phyloP scores from a whole-genome alignment of 2,329 filamentous ascomycete genomes.

The Nigrospora osmanthi region DNA sequence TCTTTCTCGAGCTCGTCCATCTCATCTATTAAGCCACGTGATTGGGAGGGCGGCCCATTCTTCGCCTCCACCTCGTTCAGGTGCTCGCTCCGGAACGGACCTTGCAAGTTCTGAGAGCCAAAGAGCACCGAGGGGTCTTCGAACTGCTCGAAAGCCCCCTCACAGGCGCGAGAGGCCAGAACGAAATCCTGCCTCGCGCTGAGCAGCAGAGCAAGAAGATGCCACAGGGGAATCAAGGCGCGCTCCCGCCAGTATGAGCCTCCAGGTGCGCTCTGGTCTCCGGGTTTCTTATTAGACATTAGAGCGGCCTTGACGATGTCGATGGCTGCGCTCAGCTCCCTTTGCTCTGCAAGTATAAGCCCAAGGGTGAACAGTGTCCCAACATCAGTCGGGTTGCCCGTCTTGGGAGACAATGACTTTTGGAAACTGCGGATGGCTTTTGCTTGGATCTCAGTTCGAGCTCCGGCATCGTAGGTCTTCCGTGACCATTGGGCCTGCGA shows the following conservation, averaged over 20 bases:
- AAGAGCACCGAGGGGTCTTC: slow-evolving; percentile 64
- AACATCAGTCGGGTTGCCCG: slow-evolving; percentile 59
- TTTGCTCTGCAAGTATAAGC: slow-evolving; percentile 78
- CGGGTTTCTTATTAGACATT: slow-evolving; percentile 44
- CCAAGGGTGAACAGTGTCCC: slow-evolving; percentile 75
- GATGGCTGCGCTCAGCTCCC: slow-evolving; percentile 73
- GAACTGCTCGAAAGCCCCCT: slow-evolving; percentile 88
- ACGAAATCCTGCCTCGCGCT: slow-evolving; percentile 81
- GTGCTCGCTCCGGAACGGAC: slow-evolving; percentile 55
- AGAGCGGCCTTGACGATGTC: slow-evolving; percentile 74
- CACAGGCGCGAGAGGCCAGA: slow-evolving; percentile 74
- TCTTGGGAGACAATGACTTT: slow-evolving; percentile 61
- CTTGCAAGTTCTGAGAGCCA: slow-evolving; percentile 45
- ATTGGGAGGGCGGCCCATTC: slow-evolving; percentile 19
- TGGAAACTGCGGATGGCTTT: slow-evolving; percentile 72
- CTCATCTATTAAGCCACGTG: slow-evolving; percentile 58
- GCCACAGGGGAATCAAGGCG: slow-evolving; percentile 75
- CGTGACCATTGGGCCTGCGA: slow-evolving; percentile 83
- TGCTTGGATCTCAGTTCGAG: slow-evolving; percentile 64
- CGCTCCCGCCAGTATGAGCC: slow-evolving; percentile 55
- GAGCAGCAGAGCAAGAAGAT: slow-evolving; percentile 77
- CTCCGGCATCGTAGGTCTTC: slow-evolving; percentile 66
- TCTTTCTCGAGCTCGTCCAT: slow-evolving; percentile 83
- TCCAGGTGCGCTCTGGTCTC: slow-evolving; percentile 33
- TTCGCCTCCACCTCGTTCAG: slow-evolving; percentile 46